These are phyloP conservation scores for Pseudotulostoma volvatum DNA, from an alignment of 495 filamentous ascomycete genomes.

Conservation along the genomic window DNA sequence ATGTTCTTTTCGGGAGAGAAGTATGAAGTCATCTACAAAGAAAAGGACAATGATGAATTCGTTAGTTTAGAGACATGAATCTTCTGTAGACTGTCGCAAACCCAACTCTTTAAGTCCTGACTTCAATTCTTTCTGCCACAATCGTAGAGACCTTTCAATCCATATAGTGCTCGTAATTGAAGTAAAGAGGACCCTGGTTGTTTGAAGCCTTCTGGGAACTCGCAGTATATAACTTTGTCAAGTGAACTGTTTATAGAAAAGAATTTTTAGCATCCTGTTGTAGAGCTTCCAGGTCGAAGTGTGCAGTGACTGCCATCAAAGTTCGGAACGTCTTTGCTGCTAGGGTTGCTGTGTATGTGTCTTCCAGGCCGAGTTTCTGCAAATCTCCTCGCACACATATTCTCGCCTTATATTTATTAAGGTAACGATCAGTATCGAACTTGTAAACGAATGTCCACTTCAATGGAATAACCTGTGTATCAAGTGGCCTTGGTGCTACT, in stretches of 20 bases:
- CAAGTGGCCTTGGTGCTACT: background rate
- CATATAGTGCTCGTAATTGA: constrained; percentile 9
- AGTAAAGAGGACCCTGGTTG: background rate
- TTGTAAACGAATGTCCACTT: constrained; percentile 10
- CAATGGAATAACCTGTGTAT: background rate
- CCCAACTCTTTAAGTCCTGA: constrained; percentile 7
- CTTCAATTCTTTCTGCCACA: constrained; percentile 12
- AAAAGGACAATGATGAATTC: constrained; percentile 11
- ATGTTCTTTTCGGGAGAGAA: constrained; percentile 1
- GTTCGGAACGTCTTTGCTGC: constrained; percentile 9
- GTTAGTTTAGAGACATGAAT: constrained; percentile 9
- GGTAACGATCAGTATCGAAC: constrained; percentile 9
- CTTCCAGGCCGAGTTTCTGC: constrained; percentile 4
- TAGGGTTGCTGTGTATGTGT: constrained; percentile 11
- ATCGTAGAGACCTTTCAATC: constrained; percentile 8
- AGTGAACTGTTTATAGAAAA: background rate
- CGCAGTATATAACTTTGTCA: background rate
- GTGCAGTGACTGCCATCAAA: constrained; percentile 10
- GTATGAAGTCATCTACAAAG: constrained; percentile 12
- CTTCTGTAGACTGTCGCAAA: constrained; percentile 5
- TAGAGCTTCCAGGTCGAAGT: constrained; percentile 6
- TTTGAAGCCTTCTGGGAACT: background rate
- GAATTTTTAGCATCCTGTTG: constrained; percentile 10
- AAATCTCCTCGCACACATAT: constrained; percentile 16
- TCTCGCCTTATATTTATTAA: constrained; percentile 15